Conservation (phyloP, 805 yeast species). For the Candida koratica region DNA sequence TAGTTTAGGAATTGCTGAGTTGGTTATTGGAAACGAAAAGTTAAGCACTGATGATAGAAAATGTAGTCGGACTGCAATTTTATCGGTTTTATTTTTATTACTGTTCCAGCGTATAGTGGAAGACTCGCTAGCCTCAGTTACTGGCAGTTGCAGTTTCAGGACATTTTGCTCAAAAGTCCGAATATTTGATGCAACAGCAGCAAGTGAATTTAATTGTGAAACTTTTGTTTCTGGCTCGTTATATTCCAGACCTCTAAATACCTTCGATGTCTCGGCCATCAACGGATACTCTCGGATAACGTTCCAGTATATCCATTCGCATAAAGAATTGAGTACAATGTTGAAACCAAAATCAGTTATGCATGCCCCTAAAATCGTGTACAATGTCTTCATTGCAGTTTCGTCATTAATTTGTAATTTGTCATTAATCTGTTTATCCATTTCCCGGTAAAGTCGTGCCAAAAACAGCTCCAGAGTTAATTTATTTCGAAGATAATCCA, state of each 20-base stretch:
- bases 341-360: conserved; percentile 82
- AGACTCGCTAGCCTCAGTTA: neutral
- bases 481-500: conserved; percentile 47
- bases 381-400: conserved; percentile 52
- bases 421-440: conserved; percentile 33
- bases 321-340: conserved; percentile 54
- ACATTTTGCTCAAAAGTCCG: conserved; percentile 10
- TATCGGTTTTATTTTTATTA: conserved; percentile 2
- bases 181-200: conserved; percentile 29
- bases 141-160: conserved; percentile 1
- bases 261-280: conserved; percentile 39
- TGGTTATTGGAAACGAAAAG: conserved; percentile 59
- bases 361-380: conserved; percentile 62
- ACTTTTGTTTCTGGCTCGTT: conserved; percentile 13
- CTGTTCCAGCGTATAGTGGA: conserved; percentile 23
- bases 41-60: conserved; percentile 55
- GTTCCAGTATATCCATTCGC: conserved; percentile 63
- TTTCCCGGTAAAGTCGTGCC: conserved; percentile 43
- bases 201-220: conserved; percentile 25
- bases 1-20: conserved; percentile 77
- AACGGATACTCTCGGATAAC: conserved; percentile 64
- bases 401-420: conserved; percentile 34
- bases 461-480: conserved; percentile 39
- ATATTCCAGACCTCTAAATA: conserved; percentile 19
- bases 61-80: conserved; percentile 38